phyloP scores from a whole-genome alignment of 495 filamentous ascomycete species.

The Xylaria scruposa region DNA sequence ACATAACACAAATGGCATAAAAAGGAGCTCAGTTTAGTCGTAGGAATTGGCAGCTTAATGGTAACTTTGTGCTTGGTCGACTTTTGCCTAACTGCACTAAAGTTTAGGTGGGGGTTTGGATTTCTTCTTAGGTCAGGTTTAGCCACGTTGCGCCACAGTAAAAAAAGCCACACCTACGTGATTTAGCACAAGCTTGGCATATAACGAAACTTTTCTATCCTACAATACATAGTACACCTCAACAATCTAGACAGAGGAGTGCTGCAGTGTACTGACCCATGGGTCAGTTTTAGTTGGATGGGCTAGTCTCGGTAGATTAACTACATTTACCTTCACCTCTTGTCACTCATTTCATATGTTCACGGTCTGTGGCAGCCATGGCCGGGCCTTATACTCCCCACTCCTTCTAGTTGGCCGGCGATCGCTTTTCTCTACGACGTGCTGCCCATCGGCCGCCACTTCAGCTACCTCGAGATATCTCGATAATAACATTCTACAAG shows the following conservation, averaged over 20 bases:
- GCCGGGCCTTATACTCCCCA: slow-evolving; percentile 29
- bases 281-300: not conserved
- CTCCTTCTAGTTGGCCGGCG: not conserved
- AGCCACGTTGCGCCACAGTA: not conserved
- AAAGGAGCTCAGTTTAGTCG: too few species aligned
- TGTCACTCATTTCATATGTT: slow-evolving; percentile 38
- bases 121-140: not conserved
- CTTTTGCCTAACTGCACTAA: too few species aligned
- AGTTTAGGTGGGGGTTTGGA: too few species aligned
- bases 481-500: slow-evolving; percentile 5
- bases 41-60: too few species aligned
- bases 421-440: slow-evolving; percentile 11
- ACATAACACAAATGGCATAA: too few species aligned
- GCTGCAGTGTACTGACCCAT: not conserved
- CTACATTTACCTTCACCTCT: not conserved
- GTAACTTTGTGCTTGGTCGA: too few species aligned
- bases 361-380: slow-evolving; percentile 32
- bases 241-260: not conserved
- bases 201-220: not conserved
- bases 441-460: not conserved
- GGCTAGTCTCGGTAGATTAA: not conserved
- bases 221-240: not conserved
- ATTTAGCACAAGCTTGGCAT: not conserved
- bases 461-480: slow-evolving; percentile 10
- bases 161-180: not conserved